Evolutionary conservation across 73 alveolate genomes (phyloP), one percentile per base, ranked within the genome.

Genomic region (Blepharisma stoltei): DNA sequence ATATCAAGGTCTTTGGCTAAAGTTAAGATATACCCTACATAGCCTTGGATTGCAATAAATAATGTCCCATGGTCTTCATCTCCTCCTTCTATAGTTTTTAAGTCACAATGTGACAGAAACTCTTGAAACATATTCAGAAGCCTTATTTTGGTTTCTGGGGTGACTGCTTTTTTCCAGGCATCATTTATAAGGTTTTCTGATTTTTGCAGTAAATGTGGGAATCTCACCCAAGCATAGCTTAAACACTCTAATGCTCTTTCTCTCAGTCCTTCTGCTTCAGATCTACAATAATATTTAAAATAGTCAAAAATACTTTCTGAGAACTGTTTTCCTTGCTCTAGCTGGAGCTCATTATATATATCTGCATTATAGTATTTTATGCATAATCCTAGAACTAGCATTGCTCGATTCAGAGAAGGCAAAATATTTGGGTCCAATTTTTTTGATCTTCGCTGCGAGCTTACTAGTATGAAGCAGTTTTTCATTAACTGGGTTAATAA

Each of bases 141-240:
- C 20, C 27, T 69, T 69, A 37, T 38, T 69, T 37, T 37, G 20
- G 69, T n/a, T n/a, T 38, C 32, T 11, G 79, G 37, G 9, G 79
- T 37, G 11, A 18, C 20, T 7, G 67, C 55, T 69, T 38, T 43
- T 46, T 69, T 11, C 55, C 55, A 46, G 38, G 60, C 18, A 14
- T 46, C 45, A 7, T 69, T 69, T 46, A 69, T 44, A 18, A 69
- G 79, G 45, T 44, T 11, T 9, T 69, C 79, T 9, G 45, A 44
- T 3, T 23, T 43, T 11, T 7, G 25, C 14, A 69, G 21, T 18
- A 69, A 44, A 38, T 9, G 32, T 18, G 79, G 79, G 27, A 44
- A 69, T 5, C 60, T 69, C n/a, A 69, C 79, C 79, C 79, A 69
- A 7, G 65, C n/a, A 23, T 14, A 44, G 79, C 79, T 69, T n/a